phyloP scores from a whole-genome alignment of 306 rosid species.

The Ochetophila trinervis region DNA sequence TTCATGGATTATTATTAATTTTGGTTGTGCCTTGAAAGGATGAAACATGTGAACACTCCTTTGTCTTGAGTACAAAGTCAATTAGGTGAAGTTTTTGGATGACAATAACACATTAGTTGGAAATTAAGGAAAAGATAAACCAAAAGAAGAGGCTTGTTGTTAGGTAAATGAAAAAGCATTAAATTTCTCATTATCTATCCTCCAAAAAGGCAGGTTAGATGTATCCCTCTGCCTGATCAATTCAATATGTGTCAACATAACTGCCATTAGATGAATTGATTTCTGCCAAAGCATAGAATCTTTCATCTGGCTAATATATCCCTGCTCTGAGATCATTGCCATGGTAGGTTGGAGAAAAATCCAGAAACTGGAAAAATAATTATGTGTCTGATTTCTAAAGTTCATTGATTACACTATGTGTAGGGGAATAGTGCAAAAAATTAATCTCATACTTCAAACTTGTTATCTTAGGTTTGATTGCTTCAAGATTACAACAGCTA shows the following conservation, averaged over 20 bases:
- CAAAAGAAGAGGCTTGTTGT: neutral
- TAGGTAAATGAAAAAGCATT: slow-evolving; percentile 6
- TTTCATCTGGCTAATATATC: neutral
- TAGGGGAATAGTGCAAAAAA: neutral
- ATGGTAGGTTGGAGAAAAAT: slow-evolving; percentile 14
- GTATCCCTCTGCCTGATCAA: neutral
- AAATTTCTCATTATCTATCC: neutral
- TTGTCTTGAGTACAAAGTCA: slow-evolving; percentile 26
- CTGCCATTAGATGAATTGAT: slow-evolving; percentile 24
- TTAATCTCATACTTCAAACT: no score
- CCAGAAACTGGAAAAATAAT: neutral
- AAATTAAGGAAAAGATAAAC: slow-evolving; percentile 8
- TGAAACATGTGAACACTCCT: slow-evolving; percentile 16
- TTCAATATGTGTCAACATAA: neutral
- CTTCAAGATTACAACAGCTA: neutral
- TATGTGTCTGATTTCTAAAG: slow-evolving; percentile 4
- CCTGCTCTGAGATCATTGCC: slow-evolving; percentile 4
- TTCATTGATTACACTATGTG: slow-evolving; percentile 1
- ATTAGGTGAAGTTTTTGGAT: slow-evolving; percentile 12
- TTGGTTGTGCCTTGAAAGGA: slow-evolving; percentile 25
- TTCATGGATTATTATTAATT: slow-evolving; percentile 1
- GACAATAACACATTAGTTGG: slow-evolving; percentile 19
- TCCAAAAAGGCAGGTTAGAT: neutral
- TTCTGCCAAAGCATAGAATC: neutral
- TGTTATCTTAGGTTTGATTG: neutral